phyloP scores from a whole-genome alignment of 805 yeast species.

The Candida maris region DNA sequence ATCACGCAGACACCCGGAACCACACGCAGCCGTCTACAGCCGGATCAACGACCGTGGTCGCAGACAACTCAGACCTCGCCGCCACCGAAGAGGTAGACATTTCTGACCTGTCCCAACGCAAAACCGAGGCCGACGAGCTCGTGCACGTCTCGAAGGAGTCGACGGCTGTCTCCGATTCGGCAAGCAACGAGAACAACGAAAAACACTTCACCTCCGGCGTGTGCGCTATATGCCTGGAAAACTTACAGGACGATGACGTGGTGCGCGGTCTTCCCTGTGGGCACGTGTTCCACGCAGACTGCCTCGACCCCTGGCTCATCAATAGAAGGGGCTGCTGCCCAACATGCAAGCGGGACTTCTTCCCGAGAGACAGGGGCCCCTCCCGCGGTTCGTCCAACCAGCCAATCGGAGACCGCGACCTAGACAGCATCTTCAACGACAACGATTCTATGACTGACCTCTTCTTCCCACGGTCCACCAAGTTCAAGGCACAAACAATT shows the following conservation, averaged over 20 bases:
- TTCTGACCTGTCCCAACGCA: constrained; percentile 1
- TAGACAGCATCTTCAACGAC: constrained; percentile 23
- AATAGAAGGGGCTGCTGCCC: constrained; percentile 79
- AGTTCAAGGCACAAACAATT: constrained; percentile 25
- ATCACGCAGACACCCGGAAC: background rate
- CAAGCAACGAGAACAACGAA: background rate
- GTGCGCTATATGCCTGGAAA: constrained; percentile 78
- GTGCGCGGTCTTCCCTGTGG: constrained; percentile 79
- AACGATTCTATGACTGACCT: constrained; percentile 16
- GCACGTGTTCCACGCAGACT: constrained; percentile 75
- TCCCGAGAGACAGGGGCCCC: constrained; percentile 32
- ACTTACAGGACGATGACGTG: constrained; percentile 53
- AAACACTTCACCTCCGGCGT: constrained; percentile 59
- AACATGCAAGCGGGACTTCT: constrained; percentile 71
- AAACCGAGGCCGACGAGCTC: constrained; percentile 7
- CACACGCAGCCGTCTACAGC: background rate
- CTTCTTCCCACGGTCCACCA: constrained; percentile 23
- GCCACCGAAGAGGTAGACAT: constrained; percentile 2
- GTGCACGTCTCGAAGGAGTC: constrained; percentile 5
- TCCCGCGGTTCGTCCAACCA: constrained; percentile 4
- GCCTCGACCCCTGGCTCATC: constrained; percentile 80
- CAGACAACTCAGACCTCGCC: constrained; percentile 14
- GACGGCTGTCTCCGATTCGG: constrained; percentile 2
- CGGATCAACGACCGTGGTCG: background rate
- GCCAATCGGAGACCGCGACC: constrained; percentile 19